Base-by-base conservation (phyloP, 2,329 filamentous ascomycete species). In the Fusarium marasasianum region DNA sequence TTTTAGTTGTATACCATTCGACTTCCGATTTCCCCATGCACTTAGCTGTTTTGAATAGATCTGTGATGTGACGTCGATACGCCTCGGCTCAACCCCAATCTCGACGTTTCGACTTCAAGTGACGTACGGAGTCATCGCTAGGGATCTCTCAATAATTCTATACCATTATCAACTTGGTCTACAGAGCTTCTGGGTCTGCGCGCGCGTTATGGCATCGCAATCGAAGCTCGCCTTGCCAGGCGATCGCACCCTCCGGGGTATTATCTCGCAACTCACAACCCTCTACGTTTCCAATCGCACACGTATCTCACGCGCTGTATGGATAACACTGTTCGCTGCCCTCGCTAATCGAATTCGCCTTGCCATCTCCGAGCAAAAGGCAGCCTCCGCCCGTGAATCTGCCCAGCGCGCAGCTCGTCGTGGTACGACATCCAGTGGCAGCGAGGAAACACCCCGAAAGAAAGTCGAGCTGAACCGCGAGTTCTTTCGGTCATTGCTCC, bases 391-490 rank as follows among this genome's bases (percentile, higher is more conserved):
- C 59, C 90, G 92, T 71, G 91, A 93, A 68, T 89, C 90, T 11
- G 89, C 91, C 75, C 84, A 87, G 77, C 85, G 87, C 73, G 81
- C 82, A 38, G 81, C 84, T 38, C 83, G 82, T 79, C 79, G 81
- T 82, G 91, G 80, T 79, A 88, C 83, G 78, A 90, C 82, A 76
- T 88, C 80, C 79, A 85, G 79, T 50, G 75, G 71, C 40, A 71
- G 68, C 40, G 77, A 80, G 54, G 79, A 77, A 68, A 84, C 82
- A 63, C 86, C 85, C 73, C 89, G 89, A 79, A 94, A 94, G 85
- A 96, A 94, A 84, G 95, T 98, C 62, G 96, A 97, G 84, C 86
- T 99, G 76, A 97, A 99, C 82, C 89, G 94, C 79, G 96, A 98
- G 72, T 91, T 91, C 83, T 90, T 91, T 82, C 91, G 91, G 75